Percentiles rank a stretch among this genome's conserved stretches.
phyloP scores from a whole-genome alignment of 2,329 filamentous ascomycete genomes.

The Alternaria ethzedia region DNA sequence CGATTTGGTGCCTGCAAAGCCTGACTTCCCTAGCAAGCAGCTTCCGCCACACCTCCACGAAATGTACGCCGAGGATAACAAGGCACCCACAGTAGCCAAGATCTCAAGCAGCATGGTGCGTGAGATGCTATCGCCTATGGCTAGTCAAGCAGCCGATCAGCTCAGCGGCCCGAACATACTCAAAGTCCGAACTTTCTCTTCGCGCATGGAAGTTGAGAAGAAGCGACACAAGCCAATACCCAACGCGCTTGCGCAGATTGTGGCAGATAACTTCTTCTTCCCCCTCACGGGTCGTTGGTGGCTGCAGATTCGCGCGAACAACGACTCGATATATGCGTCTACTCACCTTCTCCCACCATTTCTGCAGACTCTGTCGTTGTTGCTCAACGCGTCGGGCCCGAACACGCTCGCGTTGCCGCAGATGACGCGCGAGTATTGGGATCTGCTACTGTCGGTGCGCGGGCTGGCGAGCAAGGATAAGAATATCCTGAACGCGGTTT shows the following conservation, averaged over 20 bases:
- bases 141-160: conserved; percentile 79
- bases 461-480: conserved; percentile 61
- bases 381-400: conserved; percentile 83
- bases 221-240: conserved; percentile 66
- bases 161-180: conserved; percentile 80
- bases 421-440: conserved; percentile 84
- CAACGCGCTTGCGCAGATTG: conserved; percentile 78
- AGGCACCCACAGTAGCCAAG: conserved; percentile 66
- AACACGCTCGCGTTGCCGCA: conserved; percentile 76
- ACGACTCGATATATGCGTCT: conserved; percentile 69
- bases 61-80: conserved; percentile 63
- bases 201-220: conserved; percentile 71
- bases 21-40: conserved; percentile 78
- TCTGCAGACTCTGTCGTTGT: conserved; percentile 82
- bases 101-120: conserved; percentile 73
- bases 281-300: conserved; percentile 84
- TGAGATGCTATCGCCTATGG: conserved; percentile 79
- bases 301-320: conserved; percentile 61
- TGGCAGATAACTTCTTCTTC: conserved; percentile 81
- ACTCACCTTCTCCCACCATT: conserved; percentile 79
- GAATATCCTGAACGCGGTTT: conserved; percentile 72
- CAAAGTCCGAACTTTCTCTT: conserved; percentile 89
- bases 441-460: conserved; percentile 76
- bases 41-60: conserved; percentile 77
- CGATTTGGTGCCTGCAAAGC: conserved; percentile 44